phyloP scores from a whole-genome alignment of 208 protist species.

The Acanthamoeba sp. region DNA sequence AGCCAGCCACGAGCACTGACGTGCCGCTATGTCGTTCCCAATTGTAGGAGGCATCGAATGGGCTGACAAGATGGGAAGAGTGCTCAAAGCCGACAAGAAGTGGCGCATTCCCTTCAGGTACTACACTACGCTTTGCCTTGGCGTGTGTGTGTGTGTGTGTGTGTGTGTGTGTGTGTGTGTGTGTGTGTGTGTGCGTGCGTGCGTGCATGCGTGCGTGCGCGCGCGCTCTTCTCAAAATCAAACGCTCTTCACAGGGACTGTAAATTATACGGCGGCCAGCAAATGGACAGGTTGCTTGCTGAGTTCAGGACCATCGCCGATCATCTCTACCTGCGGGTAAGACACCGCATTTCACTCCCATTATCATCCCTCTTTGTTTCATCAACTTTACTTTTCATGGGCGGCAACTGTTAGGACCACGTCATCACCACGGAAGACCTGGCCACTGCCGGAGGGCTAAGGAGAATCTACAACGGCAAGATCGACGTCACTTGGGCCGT shows the following conservation, averaged over 20 bases:
- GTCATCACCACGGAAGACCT: conserved; percentile 55
- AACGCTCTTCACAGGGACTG: too few species aligned
- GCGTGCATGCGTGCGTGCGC: too few species aligned
- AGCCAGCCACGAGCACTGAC: not conserved
- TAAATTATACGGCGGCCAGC: conserved; percentile 63
- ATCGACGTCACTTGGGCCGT: conserved; percentile 49
- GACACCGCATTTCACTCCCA: not conserved
- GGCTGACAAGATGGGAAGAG: conserved; percentile 17
- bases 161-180: too few species aligned
- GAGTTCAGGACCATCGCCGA: conserved; percentile 43
- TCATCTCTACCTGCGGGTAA: conserved; percentile 48
- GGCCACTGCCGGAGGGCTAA: conserved; percentile 15
- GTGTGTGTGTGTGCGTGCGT: too few species aligned
- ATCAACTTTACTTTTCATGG: not conserved
- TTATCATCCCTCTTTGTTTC: not conserved
- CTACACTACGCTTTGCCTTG: not conserved
- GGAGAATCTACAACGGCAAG: conserved; percentile 14
- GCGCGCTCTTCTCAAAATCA: too few species aligned
- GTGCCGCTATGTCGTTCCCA: not conserved
- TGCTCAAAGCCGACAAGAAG: conserved; percentile 1
- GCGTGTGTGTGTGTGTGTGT: too few species aligned
- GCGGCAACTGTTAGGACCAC: not conserved
- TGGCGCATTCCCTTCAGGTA: conserved; percentile 56
- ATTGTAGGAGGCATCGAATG: conserved; percentile 52
- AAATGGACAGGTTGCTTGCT: conserved; percentile 32